Evolutionary conservation across 1,284 basidiomycete species (phyloP).

Genomic region (Pseudozyma sp.): DNA sequence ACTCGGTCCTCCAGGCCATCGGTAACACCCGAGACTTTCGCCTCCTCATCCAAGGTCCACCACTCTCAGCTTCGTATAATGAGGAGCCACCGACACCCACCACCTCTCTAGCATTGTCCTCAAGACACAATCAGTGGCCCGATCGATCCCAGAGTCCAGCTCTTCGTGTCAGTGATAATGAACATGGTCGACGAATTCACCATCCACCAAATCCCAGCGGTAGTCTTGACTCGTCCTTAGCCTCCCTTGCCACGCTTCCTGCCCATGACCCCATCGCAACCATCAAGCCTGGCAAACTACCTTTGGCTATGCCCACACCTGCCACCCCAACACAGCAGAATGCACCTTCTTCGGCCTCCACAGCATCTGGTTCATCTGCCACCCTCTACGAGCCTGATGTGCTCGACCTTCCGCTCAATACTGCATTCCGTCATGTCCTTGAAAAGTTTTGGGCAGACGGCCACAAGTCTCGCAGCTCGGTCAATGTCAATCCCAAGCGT

Average conservation of each 20-base stretch:
- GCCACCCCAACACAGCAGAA: conserved; percentile 3
- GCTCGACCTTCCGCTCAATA: conserved; percentile 56
- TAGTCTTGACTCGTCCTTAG: conserved; percentile 31
- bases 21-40: conserved; percentile 76
- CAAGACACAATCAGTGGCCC: conserved; percentile 30
- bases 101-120: conserved; percentile 2
- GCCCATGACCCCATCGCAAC: conserved; percentile 34
- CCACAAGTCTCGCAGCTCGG: conserved; percentile 23
- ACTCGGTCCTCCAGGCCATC: conserved; percentile 82
- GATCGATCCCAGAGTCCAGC: conserved; percentile 53
- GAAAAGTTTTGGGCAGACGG: conserved; percentile 57
- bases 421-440: conserved; percentile 56
- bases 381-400: conserved; percentile 32
- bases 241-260: conserved; percentile 29
- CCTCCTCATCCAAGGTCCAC: conserved; percentile 72
- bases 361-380: conserved; percentile 1
- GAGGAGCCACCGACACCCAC: conserved; percentile 12
- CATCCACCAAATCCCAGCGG: conserved; percentile 24
- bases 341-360: not conserved
- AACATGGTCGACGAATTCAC: conserved; percentile 47
- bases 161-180: conserved; percentile 47
- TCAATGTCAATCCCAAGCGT: conserved; percentile 69
- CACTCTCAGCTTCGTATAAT: conserved; percentile 4
- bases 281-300: conserved; percentile 27
- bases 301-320: conserved; percentile 5